phyloP scores from a whole-genome alignment of 768 basidiomycete genomes.

The Kwoniella sp. region DNA sequence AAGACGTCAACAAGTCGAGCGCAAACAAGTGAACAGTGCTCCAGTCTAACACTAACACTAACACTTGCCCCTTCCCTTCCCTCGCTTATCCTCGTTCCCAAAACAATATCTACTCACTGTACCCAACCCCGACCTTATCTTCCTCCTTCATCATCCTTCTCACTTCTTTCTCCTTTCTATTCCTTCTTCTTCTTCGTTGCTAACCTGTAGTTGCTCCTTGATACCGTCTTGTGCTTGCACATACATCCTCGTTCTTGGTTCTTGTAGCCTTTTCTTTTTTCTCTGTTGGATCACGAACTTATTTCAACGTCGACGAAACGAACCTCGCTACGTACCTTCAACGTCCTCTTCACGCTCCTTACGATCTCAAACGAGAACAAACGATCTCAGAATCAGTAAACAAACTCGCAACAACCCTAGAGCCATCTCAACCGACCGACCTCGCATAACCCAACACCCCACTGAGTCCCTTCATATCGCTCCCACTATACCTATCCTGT shows the following conservation, averaged over 20 bases:
- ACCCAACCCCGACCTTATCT: not conserved
- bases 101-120: not conserved
- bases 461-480: no score
- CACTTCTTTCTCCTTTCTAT: conserved; percentile 4
- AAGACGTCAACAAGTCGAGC: not conserved
- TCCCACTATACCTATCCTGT: no score
- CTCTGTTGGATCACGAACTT: not conserved
- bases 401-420: no score
- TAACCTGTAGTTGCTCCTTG: not conserved
- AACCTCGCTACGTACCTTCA: not conserved
- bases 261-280: not conserved
- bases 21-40: conserved; percentile 12
- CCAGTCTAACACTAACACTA: not conserved
- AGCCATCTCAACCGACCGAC: not conserved
- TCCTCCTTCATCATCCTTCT: conserved; percentile 2
- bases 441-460: not conserved
- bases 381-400: not conserved
- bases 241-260: not conserved
- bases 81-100: not conserved
- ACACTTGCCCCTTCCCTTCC: no score
- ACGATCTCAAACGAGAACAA: conserved; percentile 9
- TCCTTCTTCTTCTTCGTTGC: not conserved
- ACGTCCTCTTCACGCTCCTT: conserved; percentile 6
- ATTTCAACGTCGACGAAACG: conserved; percentile 1
- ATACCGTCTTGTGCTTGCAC: not conserved